These are phyloP conservation scores for Anthracocystis walkeri DNA, from an alignment of 1,284 basidiomycete species.

Conservation along the genomic window DNA sequence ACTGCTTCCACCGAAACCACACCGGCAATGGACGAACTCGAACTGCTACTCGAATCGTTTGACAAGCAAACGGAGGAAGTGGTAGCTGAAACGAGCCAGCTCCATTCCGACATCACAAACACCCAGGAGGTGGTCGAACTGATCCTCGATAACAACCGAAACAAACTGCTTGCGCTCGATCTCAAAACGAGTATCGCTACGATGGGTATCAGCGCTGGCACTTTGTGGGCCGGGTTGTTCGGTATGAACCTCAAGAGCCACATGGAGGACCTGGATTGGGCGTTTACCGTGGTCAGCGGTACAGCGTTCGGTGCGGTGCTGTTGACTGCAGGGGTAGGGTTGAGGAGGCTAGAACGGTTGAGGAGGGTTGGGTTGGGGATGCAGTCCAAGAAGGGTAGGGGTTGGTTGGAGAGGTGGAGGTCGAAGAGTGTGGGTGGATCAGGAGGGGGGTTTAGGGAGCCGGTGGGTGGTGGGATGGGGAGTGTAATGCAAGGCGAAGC, in stretches of 20 bases:
- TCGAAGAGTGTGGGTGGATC: not conserved
- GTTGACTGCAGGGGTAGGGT: conserved; percentile 36
- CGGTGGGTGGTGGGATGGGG: not conserved
- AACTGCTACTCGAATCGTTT: conserved; percentile 91
- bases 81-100: conserved; percentile 54
- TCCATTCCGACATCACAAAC: conserved; percentile 77
- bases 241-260: conserved; percentile 80
- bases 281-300: conserved; percentile 48
- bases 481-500: too few relatives aligned
- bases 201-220: conserved; percentile 90
- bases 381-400: conserved; percentile 16
- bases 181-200: conserved; percentile 92
- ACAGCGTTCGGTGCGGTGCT: conserved; percentile 45
- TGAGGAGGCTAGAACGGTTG: conserved; percentile 45
- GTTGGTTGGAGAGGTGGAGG: conserved; percentile 17
- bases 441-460: not conserved
- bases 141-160: conserved; percentile 95
- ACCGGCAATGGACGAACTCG: conserved; percentile 77
- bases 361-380: conserved; percentile 49
- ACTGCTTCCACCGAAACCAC: not conserved
- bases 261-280: conserved; percentile 57
- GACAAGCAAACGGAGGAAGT: conserved; percentile 76
- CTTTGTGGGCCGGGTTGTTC: conserved; percentile 89
- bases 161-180: conserved; percentile 89
- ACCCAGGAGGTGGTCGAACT: conserved; percentile 98